Evolutionary conservation across 305 asterid genomes (phyloP).

Genomic region (Rubia tinctorum): DNA sequence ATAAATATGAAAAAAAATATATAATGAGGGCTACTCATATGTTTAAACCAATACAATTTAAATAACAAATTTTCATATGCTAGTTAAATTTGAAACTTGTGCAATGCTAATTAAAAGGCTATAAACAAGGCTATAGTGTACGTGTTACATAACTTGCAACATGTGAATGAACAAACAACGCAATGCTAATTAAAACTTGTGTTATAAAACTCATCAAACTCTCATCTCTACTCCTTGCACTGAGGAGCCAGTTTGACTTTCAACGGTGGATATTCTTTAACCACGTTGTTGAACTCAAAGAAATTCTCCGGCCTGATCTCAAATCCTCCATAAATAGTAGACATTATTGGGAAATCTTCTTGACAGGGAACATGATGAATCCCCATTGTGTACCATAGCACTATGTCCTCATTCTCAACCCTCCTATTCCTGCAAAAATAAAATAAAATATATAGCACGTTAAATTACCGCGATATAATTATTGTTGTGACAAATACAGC

Average conservation of each 20-base stretch:
- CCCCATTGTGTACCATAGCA: slow-evolving; percentile 61
- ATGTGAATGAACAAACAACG: no score
- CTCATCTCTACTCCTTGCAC: not conserved
- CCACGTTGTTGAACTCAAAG: slow-evolving; percentile 44
- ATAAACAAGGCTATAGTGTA: no score
- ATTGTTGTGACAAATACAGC: no score
- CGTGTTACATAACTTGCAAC: no score
- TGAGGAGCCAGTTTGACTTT: slow-evolving; percentile 3
- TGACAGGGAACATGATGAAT: slow-evolving; percentile 58
- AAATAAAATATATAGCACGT: not conserved
- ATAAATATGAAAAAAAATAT: no score
- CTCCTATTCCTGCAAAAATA: slow-evolving; percentile 38
- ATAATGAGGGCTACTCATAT: no score
- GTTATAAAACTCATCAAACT: not conserved
- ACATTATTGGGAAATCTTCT: slow-evolving; percentile 74
- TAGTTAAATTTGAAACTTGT: no score
- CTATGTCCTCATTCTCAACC: slow-evolving; percentile 52
- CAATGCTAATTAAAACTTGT: no score
- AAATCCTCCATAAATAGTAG: slow-evolving; percentile 40
- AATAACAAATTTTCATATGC: no score
- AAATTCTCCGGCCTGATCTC: slow-evolving; percentile 60
- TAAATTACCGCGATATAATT: not conserved
- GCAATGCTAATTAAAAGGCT: no score
- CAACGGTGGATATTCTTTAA: slow-evolving; percentile 29
- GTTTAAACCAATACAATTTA: no score